A percentile compares a stretch with the other conserved stretches of the same genome.
phyloP scores from a whole-genome alignment of 306 rosid genomes.

The Citrullus colocynthis region DNA sequence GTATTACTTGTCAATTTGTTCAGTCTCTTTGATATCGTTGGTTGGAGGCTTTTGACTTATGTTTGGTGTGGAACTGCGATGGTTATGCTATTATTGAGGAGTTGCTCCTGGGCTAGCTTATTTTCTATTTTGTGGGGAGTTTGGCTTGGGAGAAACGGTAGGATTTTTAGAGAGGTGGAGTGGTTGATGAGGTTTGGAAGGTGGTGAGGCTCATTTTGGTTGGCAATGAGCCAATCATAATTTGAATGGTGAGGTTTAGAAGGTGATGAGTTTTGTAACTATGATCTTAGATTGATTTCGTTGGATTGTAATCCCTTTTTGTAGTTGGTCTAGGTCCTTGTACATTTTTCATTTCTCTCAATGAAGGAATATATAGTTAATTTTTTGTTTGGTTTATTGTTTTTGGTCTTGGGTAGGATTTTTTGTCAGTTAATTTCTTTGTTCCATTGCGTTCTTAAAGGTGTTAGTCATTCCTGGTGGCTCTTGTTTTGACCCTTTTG shows the following conservation, averaged over 20 bases:
- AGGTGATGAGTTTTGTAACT: neutral
- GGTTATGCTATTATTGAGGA: neutral
- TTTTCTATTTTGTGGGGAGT: neutral
- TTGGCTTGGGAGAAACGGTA: neutral
- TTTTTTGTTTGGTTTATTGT: neutral
- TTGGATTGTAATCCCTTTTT: neutral
- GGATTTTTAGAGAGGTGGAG: neutral
- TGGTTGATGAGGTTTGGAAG: neutral
- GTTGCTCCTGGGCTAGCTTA: neutral
- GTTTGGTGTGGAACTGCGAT: too few relatives aligned
- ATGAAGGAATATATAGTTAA: neutral
- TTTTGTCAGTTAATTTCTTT: neutral
- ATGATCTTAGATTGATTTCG: neutral
- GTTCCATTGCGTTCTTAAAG: neutral
- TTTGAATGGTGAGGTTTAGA: too few relatives aligned
- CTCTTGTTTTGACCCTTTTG: neutral
- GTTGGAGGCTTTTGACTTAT: too few relatives aligned
- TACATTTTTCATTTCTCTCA: neutral
- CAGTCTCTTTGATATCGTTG: too few relatives aligned
- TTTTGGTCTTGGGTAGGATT: neutral
- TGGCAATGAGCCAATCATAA: too few relatives aligned
- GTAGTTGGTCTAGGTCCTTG: neutral
- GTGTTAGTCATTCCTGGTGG: neutral
- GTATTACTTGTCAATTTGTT: too few relatives aligned
- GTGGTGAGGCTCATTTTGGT: neutral